These are phyloP conservation scores for Diaporthe velutina DNA, from an alignment of 2,329 filamentous ascomycete genomes.

Conservation along the genomic window DNA sequence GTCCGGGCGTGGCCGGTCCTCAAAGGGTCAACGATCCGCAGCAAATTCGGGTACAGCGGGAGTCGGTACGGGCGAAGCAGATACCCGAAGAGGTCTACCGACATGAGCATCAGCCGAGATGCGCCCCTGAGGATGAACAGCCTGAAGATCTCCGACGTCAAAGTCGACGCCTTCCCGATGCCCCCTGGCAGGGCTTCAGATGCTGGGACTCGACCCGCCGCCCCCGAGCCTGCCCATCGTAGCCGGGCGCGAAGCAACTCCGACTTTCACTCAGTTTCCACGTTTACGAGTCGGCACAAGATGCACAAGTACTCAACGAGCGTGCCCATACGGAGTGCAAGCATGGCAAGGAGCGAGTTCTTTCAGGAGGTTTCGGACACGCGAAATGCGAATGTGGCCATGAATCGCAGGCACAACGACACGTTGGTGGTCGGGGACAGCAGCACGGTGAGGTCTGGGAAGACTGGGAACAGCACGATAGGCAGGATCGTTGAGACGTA, in stretches of 20 bases:
- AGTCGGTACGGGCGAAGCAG: constrained; percentile 18
- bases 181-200: neutral
- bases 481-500: constrained; percentile 7
- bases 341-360: neutral
- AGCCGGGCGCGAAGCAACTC: constrained; percentile 1
- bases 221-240: neutral
- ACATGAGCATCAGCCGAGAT: constrained; percentile 6
- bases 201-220: neutral
- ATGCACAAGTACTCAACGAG: constrained; percentile 15
- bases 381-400: neutral
- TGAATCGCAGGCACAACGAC: neutral
- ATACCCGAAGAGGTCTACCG: neutral
- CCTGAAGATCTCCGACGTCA: neutral
- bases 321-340: constrained; percentile 10
- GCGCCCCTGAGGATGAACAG: constrained; percentile 16
- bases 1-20: constrained; percentile 4
- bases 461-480: constrained; percentile 18
- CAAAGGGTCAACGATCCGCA: constrained; percentile 5
- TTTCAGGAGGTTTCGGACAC: neutral
- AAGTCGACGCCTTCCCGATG: neutral
- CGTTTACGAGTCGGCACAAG: constrained; percentile 7
- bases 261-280: neutral
- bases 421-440: constrained; percentile 4
- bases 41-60: constrained; percentile 17
- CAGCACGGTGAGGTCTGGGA: constrained; percentile 11